Evolutionary conservation across 2,329 filamentous ascomycete genomes (phyloP), one percentile per base, ranked within the genome.

Genomic region (Cladosporium sp.): DNA sequence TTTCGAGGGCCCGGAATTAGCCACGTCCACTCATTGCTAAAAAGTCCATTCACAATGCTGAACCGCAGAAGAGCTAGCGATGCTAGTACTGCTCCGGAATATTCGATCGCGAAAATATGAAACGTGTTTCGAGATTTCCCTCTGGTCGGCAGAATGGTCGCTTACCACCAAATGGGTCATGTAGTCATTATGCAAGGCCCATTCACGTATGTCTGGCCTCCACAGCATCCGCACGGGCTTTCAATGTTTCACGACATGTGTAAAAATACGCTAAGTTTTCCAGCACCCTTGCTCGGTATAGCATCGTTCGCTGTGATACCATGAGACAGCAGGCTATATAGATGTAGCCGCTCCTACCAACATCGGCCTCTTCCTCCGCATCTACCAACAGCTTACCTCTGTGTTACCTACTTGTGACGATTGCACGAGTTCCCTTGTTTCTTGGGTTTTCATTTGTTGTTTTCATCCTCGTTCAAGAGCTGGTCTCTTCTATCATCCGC

Each of bases 391-490:
- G 56, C 58, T 58, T 56, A 53, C 54, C 48, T 58, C 54, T 54
- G 51, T 49, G 55, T 56, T 45, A 43, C 46, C 42, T 49, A 56
- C 54, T 59, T 58, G 56, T 66, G 56, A 67, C 70, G 64, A 68
- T 63, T 63, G 63, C 59, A 71, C 66, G 64, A 68, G 62, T 72
- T 64, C 69, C 63, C 61, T 70, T 68, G 64, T 45, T 60, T 45
- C 64, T 55, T 56, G 62, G 35, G 54, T 41, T 61, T 70, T 63
- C 57, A 49, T 71, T 69, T 69, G 66, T 64, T 58, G 38, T 43
- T 60, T 57, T 46, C 56, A 46, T 45, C 65, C 54, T 68, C 63
- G 63, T 68, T 62, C 56, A 59, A 68, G 73, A 75, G 73, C 74
- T 67, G 74, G 73, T 54, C 69, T 74, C 73, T 55, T 53, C 45